Base-by-base conservation (phyloP, 768 basidiomycete genomes). In the Amanita subjunquillea region DNA sequence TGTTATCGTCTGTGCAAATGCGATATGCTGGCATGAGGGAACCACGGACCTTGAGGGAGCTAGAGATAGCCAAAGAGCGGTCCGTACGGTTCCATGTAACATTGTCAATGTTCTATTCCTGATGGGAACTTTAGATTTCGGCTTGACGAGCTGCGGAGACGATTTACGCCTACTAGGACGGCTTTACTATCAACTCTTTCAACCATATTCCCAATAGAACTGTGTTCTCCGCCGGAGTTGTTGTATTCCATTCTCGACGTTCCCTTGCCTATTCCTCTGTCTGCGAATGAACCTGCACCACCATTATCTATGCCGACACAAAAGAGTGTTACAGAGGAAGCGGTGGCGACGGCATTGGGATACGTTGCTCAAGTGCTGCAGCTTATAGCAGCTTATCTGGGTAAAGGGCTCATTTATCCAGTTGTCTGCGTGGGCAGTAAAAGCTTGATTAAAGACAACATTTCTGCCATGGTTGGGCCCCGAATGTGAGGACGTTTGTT, bases 391-490 rank as follows among this genome's bases (percentile, higher is more conserved):
- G 76, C 78, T 30, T 91, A 97, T 59, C 70, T 87, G 55, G 85
- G 84, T 1, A 83, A 83, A 55, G 72, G 75, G 22, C 67, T 98
- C 39, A 77, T 88, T 12, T 98, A 99, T 70, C 91, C 94, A 22
- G 77, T 98, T 47, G 91, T 87, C 17, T 93, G 82, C 66, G 76
- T 90, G 46, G 94, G 92, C 2, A 97, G 93, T 59, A 75, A 90
- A 56, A 96, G 92, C 67, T 65, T 93, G 55, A 90, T 98, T 56
- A 81, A 82, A 62, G 96, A 99, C 70, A 85, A 84, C 10, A 94
- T 97, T 47, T 93, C 91, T 45, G 83, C 86, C 12, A 96, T 98
- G 87, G 85, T 92, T 54, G 96, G 96, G 2, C 93, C 93, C 7
- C 73, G 95, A 65, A 87, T 92, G 91, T 95, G 61, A 68, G 87